Evolutionary conservation across 192 early-diverging fungal genomes (phyloP), one percentile per base, ranked within the genome.

Genomic region (Paraglomus brasilianum): DNA sequence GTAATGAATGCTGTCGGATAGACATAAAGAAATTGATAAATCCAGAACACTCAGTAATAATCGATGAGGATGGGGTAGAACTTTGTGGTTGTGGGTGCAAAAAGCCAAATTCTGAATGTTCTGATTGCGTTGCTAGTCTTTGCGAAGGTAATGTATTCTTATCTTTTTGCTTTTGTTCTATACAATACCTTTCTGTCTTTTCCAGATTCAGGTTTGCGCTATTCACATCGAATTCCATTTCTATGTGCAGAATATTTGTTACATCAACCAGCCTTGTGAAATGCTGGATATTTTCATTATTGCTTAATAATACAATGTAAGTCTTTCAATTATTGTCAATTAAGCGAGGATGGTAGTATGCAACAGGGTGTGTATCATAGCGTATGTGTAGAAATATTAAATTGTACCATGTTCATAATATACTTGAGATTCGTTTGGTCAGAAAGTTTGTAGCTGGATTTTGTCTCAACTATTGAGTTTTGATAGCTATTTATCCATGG

Each of bases 71-170:
- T 70, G 85, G 85, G 1, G 81, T 79, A 9, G 69, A 80, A 65
- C 69, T 78, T 6, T 87, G 86, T 65, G 81, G 78, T 58, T 87
- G 86, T 64, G 86, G 86, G 2, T 87, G 86, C 76, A 61, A 75
- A 47, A 79, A 84, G 52, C 75, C 78, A 5, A 80, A 81, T 67
- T 73, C 75, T 48, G 80, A 81, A 15, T 87, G 86, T 67, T 65
- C 51, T 40, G 77, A 81, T 72, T 87, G 85, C 59, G 60, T 83
- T 15, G 44, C 80, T 47, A 81, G 81, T 56, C 69, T 81, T 44
- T 87, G 86, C 53, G 78, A 83, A 61, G 73, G 66, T 82, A 63
- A 70, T 49, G 39, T 36, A 15, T 38, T 36, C 57, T 36, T 5
- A 57, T 43, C 45, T 40, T 11, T 40, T 36, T 58, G 6, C 36